Base-by-base conservation (phyloP, 148 eudicot genomes). In the Rhododendron ferrugineum region DNA sequence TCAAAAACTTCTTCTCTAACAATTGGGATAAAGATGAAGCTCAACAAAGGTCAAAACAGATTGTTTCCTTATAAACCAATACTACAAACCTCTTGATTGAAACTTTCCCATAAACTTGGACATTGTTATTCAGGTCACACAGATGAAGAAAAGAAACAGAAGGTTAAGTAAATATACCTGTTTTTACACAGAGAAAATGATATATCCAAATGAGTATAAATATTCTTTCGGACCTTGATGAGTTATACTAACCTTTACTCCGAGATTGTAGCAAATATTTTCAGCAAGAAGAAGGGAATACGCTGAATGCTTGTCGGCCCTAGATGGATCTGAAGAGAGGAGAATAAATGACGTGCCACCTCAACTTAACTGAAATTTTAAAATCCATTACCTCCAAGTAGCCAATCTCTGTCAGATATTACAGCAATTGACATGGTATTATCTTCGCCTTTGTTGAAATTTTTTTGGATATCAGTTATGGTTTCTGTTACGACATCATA, bases 271-370 rank as follows among this genome's bases (percentile, higher is more conserved):
- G 86, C 99, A 97, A 54, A 97, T 89, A 85, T 84, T 95, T 87
- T 95, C 99, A 68, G 98, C 98, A 85, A 97, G 92, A 84, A 97
- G 97, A 88, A 97, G 98, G 90, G 93, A 86, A 86, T 92, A 97
- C 74, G 93, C 96, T 40, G 99, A 92, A 84, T 95, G 98, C 90
- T 95, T 95, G 91, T 97, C 99, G 60, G 95, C 98, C 91, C 93
- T 90, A 58, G 94, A 89, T 81, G 94, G 89, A 92, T 95, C 99
- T 97, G 92, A 86, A 89, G 60, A 81, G 76, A 84, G 82, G 84
- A 75, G 73, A 76, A 76, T 88, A 40, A 88, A 46, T 37, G 30
- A 56, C 80, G 85, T 80, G 83, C 74, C 81, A 70, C 23, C 46
- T 75, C 80, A 11, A 49, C 75, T 26, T 82, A 56, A 81, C 58